Base-by-base conservation (phyloP, 495 filamentous ascomycete species). In the Neurospora sp. region DNA sequence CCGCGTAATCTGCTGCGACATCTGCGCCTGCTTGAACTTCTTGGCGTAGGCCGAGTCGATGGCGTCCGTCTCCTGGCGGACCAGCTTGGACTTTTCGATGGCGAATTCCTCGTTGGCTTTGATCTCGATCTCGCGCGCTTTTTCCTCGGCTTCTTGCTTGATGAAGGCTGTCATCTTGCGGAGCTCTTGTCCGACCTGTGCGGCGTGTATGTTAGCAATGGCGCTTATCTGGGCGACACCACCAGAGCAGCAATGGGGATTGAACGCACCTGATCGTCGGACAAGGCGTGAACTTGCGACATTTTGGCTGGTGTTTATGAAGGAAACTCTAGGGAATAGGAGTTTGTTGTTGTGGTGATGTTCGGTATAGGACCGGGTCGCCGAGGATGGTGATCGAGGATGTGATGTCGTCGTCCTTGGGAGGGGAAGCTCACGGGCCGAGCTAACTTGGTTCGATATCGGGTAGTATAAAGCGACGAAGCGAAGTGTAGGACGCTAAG, bases 91-190 rank as follows among this genome's bases (percentile, higher is more conserved):
- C 84, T 98, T 98, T 81, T 98, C 96, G 79, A 97, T 98, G 75
- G 92, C 91, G 82, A 98, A 97, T 82, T 99, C 96, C 82, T 98
- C 94, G 84, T 98, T 93, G 82, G 96, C 96, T 84, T 98, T 98
- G 84, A 98, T 89, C 75, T 93, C 87, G 85, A 99, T 98, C 82
- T 99, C 96, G 79, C 90, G 90, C 76, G 94, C 94, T 85, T 99
- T 99, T 81, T 99, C 96, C 44, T 90, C 85, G 35, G 96, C 96
- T 88, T 99, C 96, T 85, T 98, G 94, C 81, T 91, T 92, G 90
- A 99, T 99, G 92, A 99, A 99, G 81, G 94, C 93, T 65, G 96
- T 98, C 96, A 99, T 99, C 88, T 99, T 99, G 86, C 91, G 93
- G 81, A 99, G 93, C 88, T 99, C 96, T 82, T 89, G 88, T 79